A percentile compares a stretch with the other conserved stretches of the same genome.
Evolutionary conservation across 768 basidiomycete genomes (phyloP).

Genomic region (Boletus subcaerulescens): DNA sequence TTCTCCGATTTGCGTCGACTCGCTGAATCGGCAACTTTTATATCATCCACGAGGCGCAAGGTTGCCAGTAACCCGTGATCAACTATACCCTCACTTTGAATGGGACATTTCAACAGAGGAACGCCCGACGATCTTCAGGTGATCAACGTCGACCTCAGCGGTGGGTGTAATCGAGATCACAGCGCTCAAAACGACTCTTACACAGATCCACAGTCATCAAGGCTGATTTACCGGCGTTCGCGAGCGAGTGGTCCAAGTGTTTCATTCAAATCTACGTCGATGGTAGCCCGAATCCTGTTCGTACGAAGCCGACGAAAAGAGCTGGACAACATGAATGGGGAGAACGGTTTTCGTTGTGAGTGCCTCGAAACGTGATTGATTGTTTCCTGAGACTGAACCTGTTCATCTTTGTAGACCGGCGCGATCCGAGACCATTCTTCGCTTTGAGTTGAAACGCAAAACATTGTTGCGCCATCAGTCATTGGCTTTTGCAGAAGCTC

Average conservation of each 20-base stretch:
- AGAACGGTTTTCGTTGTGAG: slow-evolving; percentile 24
- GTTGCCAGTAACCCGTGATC: not conserved
- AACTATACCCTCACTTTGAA: not conserved
- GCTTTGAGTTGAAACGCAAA: slow-evolving; percentile 26
- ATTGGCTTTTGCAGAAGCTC: slow-evolving; percentile 14
- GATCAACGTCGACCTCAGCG: slow-evolving; percentile 23
- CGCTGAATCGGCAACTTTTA: not conserved
- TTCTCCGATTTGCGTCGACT: not conserved
- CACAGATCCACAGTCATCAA: slow-evolving; percentile 17
- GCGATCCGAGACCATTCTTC: slow-evolving; percentile 15
- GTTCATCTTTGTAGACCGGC: slow-evolving; percentile 8
- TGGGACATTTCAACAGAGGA: not conserved
- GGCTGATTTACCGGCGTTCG: slow-evolving; percentile 19
- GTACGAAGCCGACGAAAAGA: slow-evolving; percentile 16
- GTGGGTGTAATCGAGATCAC: slow-evolving; percentile 2
- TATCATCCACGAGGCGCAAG: not conserved
- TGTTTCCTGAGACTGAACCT: too few relatives aligned
- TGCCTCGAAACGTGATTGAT: not conserved
- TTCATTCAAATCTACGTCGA: slow-evolving; percentile 23
- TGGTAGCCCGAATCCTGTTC: slow-evolving; percentile 6
- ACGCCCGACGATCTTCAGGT: slow-evolving; percentile 13
- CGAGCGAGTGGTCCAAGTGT: slow-evolving; percentile 24
- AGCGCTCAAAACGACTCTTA: not conserved
- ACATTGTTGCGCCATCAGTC: slow-evolving; percentile 8
- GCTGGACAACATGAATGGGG: slow-evolving; percentile 21